Evolutionary conservation across 2,329 filamentous ascomycete species (phyloP).

Genomic region (Xylaria sp.): DNA sequence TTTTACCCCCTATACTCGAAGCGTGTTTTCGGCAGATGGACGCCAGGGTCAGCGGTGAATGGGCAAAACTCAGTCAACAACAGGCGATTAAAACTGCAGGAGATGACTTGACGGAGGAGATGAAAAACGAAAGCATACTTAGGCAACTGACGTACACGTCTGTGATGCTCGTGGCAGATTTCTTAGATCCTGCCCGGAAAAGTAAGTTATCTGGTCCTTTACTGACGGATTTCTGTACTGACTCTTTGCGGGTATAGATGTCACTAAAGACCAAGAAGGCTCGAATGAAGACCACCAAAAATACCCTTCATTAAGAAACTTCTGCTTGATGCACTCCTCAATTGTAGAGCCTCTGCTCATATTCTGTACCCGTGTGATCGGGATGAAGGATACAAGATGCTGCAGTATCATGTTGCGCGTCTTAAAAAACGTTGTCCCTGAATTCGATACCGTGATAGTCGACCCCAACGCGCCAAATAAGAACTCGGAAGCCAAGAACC

Average conservation of each 20-base stretch:
- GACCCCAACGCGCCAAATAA: constrained; percentile 21
- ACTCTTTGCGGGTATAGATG: constrained; percentile 35
- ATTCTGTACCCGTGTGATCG: constrained; percentile 90
- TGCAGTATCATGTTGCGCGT: constrained; percentile 87
- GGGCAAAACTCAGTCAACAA: constrained; percentile 78
- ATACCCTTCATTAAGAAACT: constrained; percentile 76
- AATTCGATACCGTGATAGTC: constrained; percentile 64
- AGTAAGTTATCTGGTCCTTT: constrained; percentile 59
- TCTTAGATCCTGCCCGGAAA: constrained; percentile 79
- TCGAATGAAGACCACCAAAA: constrained; percentile 48
- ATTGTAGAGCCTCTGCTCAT: constrained; percentile 90
- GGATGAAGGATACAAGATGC: constrained; percentile 89
- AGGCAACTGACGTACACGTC: constrained; percentile 92
- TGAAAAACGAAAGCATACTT: constrained; percentile 97
- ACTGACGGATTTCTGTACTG: constrained; percentile 30
- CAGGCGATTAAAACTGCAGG: constrained; percentile 72
- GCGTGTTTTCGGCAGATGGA: constrained; percentile 89
- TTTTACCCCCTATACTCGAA: constrained; percentile 85
- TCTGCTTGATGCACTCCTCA: constrained; percentile 80
- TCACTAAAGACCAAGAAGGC: constrained; percentile 43
- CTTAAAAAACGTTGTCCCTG: constrained; percentile 85
- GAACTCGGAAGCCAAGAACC: constrained; percentile 33
- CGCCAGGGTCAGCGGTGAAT: constrained; percentile 85
- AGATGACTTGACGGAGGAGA: constrained; percentile 90
- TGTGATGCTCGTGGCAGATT: constrained; percentile 88